Conservation (phyloP, 208 protist genomes). For the Trypanosomatidae sp. region DNA sequence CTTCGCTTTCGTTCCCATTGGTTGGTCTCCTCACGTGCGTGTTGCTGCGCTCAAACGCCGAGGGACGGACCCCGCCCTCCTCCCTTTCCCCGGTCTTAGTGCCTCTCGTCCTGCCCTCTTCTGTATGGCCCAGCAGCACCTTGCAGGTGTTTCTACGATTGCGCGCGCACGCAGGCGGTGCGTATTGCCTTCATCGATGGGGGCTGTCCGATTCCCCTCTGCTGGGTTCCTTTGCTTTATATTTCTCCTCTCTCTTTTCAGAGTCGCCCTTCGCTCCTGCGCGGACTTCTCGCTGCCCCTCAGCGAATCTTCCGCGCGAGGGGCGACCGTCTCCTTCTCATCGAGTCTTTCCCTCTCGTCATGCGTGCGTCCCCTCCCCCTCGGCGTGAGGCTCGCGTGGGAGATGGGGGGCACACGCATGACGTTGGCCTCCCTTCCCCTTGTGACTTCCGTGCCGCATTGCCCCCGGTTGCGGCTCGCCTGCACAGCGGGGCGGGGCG, state of each 20-base stretch:
- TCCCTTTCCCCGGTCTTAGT: not conserved
- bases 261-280: not conserved
- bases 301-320: not conserved
- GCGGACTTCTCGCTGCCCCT: not conserved
- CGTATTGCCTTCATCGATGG: not conserved
- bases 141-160: not conserved
- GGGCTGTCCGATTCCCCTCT: not conserved
- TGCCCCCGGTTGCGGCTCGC: not conserved
- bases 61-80: not conserved
- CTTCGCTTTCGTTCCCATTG: not conserved
- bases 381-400: too few relatives aligned
- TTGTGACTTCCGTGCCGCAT: not conserved
- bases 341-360: not conserved
- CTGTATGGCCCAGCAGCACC: not conserved
- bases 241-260: not conserved
- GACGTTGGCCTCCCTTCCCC: not conserved
- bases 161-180: not conserved
- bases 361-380: not conserved
- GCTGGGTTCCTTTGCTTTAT: not conserved
- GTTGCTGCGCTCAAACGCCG: not conserved
- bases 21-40: not conserved
- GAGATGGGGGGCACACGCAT: too few relatives aligned
- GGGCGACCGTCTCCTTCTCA: not conserved
- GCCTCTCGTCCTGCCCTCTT: not conserved
- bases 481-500: not conserved